Percentiles rank a stretch among this genome's conserved stretches.
phyloP scores from a whole-genome alignment of 1,284 basidiomycete species.

The Apiotrichum akiyoshidainum region DNA sequence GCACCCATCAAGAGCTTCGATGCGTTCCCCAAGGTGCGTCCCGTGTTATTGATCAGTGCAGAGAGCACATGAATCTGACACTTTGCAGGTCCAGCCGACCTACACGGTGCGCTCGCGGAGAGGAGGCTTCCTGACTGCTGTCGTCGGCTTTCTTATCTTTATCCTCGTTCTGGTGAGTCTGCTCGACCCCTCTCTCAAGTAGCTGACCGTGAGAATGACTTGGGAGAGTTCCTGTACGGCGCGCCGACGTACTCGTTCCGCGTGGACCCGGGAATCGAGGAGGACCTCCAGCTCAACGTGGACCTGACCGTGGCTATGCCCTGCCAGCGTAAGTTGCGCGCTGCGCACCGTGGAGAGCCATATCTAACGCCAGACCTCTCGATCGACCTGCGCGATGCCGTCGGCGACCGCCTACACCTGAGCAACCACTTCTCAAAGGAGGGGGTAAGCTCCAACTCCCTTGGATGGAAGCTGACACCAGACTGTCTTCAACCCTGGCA shows the following conservation, averaged over 20 bases:
- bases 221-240: slow-evolving; percentile 86
- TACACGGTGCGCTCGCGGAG: slow-evolving; percentile 82
- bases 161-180: slow-evolving; percentile 43
- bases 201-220: slow-evolving; percentile 63
- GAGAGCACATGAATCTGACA: neutral
- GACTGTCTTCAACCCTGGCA: slow-evolving; percentile 77
- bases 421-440: slow-evolving; percentile 81
- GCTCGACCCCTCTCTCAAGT: too few relatives aligned
- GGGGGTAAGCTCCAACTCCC: slow-evolving; percentile 58
- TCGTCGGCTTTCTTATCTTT: slow-evolving; percentile 67
- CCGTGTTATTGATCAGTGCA: too few relatives aligned
- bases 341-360: neutral
- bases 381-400: slow-evolving; percentile 85
- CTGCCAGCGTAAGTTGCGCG: slow-evolving; percentile 69
- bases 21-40: slow-evolving; percentile 73
- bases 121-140: slow-evolving; percentile 81
- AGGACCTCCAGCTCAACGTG: slow-evolving; percentile 76
- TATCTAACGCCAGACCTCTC: slow-evolving; percentile 61
- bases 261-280: slow-evolving; percentile 65
- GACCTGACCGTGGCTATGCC: slow-evolving; percentile 90
- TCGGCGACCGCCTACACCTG: slow-evolving; percentile 85
- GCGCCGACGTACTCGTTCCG: slow-evolving; percentile 82
- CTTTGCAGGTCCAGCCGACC: slow-evolving; percentile 63
- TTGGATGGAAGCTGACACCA: slow-evolving; percentile 35
- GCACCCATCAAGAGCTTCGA: slow-evolving; percentile 51